These are phyloP conservation scores for Oryza longistaminata DNA, from an alignment of 176 grass and related monocot genomes.

Conservation along the genomic window DNA sequence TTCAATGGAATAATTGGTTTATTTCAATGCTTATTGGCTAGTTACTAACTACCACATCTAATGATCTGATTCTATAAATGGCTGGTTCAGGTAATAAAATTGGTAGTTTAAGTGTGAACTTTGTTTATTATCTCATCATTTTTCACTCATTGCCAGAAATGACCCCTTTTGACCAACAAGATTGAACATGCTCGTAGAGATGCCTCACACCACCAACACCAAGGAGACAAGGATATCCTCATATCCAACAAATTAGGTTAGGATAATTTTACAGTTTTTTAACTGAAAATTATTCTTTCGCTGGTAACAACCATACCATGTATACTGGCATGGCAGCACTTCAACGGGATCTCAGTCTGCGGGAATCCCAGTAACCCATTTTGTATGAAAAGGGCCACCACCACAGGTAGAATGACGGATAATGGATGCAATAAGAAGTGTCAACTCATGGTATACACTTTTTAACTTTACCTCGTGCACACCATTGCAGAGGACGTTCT, in stretches of 20 bases:
- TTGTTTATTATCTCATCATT: neutral
- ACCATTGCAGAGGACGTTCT: constrained; percentile 33
- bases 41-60: neutral
- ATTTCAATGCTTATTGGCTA: neutral
- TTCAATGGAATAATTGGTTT: neutral
- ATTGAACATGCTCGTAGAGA: neutral
- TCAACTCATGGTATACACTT: neutral
- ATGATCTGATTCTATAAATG: neutral
- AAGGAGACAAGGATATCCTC: neutral
- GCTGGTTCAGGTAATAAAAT: neutral
- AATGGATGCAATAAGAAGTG: neutral
- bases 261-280: neutral
- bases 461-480: constrained; percentile 1
- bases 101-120: neutral
- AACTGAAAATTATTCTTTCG: neutral
- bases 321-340: neutral
- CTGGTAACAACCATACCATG: neutral
- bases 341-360: neutral
- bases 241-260: neutral
- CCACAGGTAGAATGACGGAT: neutral
- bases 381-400: neutral
- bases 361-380: neutral
- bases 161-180: neutral
- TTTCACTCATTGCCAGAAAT: neutral
- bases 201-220: neutral